A percentile compares a stretch with the other conserved stretches of the same genome.
Conservation (phyloP, 2,329 filamentous ascomycete species). For the Neoascochyta sp. region DNA sequence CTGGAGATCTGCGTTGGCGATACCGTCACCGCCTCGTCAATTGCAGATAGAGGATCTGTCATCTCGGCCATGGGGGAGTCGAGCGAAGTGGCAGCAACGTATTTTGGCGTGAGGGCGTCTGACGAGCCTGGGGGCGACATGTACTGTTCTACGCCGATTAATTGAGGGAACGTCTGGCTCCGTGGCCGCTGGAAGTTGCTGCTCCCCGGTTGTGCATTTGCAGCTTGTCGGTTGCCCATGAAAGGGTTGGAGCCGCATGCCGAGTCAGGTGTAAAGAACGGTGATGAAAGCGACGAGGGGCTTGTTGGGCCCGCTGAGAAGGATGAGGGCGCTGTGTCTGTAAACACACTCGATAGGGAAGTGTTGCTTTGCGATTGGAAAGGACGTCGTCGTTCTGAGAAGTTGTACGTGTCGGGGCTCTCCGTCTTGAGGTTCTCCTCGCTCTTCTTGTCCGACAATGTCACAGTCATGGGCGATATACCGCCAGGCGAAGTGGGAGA, state of each 20-base stretch:
- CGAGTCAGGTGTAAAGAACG: slow-evolving; percentile 75
- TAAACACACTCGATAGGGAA: slow-evolving; percentile 65
- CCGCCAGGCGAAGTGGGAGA: slow-evolving; percentile 71
- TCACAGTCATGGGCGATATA: slow-evolving; percentile 67
- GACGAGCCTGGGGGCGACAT: slow-evolving; percentile 50
- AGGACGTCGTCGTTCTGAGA: slow-evolving; percentile 58
- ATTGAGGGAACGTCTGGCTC: slow-evolving; percentile 79
- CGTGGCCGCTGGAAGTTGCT: slow-evolving; percentile 69
- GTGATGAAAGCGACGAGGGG: slow-evolving; percentile 67
- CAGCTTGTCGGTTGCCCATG: slow-evolving; percentile 49
- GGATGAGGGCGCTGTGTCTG: slow-evolving; percentile 60
- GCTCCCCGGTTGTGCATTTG: slow-evolving; percentile 46
- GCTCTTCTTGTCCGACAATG: slow-evolving; percentile 58
- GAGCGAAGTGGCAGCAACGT: slow-evolving; percentile 45
- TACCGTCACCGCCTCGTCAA: slow-evolving; percentile 42
- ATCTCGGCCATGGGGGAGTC: slow-evolving; percentile 52
- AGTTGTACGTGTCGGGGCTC: slow-evolving; percentile 57
- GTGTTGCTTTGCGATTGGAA: slow-evolving; percentile 63
- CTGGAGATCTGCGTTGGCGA: slow-evolving; percentile 36
- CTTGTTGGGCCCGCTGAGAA: slow-evolving; percentile 71
- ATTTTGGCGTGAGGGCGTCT: slow-evolving; percentile 56
- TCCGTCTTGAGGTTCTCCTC: slow-evolving; percentile 63
- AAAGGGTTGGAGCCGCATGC: slow-evolving; percentile 62
- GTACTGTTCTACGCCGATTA: slow-evolving; percentile 59
- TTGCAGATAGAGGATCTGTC: slow-evolving; percentile 34